phyloP scores from a whole-genome alignment of 1,284 basidiomycete genomes.

The Irpex rosettiformis region DNA sequence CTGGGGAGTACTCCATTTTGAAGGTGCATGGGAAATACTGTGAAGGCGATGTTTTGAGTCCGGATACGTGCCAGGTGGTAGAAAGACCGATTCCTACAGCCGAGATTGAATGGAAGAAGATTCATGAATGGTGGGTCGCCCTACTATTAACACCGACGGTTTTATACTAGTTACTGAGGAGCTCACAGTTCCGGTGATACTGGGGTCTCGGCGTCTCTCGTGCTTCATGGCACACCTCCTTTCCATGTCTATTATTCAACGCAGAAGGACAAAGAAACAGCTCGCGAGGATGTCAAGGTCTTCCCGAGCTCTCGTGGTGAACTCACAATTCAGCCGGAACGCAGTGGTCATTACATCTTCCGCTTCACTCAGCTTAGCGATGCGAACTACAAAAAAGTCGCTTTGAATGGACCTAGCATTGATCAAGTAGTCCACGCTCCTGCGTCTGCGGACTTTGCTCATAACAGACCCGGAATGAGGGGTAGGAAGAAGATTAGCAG shows the following conservation, averaged over 20 bases:
- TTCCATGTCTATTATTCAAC: conserved; percentile 82
- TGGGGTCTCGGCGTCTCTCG: conserved; percentile 84
- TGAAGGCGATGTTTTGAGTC: conserved; percentile 76
- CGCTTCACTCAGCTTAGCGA: conserved; percentile 82
- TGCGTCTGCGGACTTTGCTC: conserved; percentile 73
- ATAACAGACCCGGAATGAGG: conserved; percentile 36
- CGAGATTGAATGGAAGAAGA: conserved; percentile 85
- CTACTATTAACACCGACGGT: too few species aligned
- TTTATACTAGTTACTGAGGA: conserved; percentile 6
- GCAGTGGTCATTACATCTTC: conserved; percentile 89
- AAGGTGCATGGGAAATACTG: conserved; percentile 76
- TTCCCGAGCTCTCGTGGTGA: conserved; percentile 79
- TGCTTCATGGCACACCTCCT: conserved; percentile 87
- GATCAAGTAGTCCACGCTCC: conserved; percentile 87
- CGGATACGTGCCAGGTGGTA: conserved; percentile 73
- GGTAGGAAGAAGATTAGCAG: conserved; percentile 58
- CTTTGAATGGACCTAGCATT: conserved; percentile 69
- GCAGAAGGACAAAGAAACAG: conserved; percentile 65
- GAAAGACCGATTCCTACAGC: conserved; percentile 76
- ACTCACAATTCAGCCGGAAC: conserved; percentile 83
- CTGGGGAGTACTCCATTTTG: conserved; percentile 83
- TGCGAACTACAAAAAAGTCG: conserved; percentile 76
- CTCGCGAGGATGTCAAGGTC: conserved; percentile 54
- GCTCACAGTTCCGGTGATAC: conserved; percentile 83
- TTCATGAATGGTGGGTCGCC: conserved; percentile 77